Conservation (phyloP, 192 early-diverging fungal genomes). For the Haplosporangium gracile region DNA sequence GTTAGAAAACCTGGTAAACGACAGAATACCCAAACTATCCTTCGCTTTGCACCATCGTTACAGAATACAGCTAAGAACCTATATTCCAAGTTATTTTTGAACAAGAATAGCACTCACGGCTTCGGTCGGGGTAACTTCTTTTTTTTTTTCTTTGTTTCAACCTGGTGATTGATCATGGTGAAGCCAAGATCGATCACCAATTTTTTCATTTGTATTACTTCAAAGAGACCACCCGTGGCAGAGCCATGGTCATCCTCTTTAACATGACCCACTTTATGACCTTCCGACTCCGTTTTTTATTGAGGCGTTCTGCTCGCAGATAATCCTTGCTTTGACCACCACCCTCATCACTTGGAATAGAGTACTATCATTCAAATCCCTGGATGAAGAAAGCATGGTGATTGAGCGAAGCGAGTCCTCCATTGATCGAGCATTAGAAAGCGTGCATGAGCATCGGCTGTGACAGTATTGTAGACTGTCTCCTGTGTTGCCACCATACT, state of each 20-base stretch:
- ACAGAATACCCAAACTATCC: conserved; percentile 12
- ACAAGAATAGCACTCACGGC: conserved; percentile 6
- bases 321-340: conserved; percentile 3
- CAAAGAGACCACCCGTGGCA: conserved; percentile 12
- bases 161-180: no score
- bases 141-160: background rate
- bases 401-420: conserved; percentile 7
- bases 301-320: conserved; percentile 15
- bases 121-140: conserved; percentile 3
- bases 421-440: conserved; percentile 8
- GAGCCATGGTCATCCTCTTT: conserved; percentile 3
- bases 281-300: conserved; percentile 11
- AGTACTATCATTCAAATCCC: conserved; percentile 15
- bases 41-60: conserved; percentile 15
- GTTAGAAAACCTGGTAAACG: conserved; percentile 19
- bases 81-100: conserved; percentile 12
- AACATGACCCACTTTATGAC: conserved; percentile 14
- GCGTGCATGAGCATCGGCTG: conserved; percentile 8
- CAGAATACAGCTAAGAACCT: conserved; percentile 19
- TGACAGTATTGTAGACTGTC: no score
- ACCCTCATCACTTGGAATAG: conserved; percentile 12
- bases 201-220: conserved; percentile 15
- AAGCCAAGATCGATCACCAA: no score
- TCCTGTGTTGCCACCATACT: no score
- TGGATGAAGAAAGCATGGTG: conserved; percentile 4